A percentile compares a stretch with the other conserved stretches of the same genome.
These are phyloP conservation scores for Gnetum montanum DNA, from an alignment of 75 land plant species.

Conservation along the genomic window DNA sequence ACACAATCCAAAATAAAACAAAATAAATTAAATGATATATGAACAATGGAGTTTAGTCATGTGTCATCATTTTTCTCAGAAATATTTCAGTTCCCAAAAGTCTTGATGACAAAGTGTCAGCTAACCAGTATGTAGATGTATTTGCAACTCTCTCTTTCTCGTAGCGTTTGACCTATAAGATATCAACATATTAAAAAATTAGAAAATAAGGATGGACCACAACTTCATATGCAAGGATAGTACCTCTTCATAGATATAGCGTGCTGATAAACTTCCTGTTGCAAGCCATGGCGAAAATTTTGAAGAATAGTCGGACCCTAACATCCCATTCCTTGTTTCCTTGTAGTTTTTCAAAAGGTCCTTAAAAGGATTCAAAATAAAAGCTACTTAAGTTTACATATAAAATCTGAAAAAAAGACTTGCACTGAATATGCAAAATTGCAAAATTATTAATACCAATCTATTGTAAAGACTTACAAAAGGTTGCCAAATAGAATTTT, in stretches of 20 bases:
- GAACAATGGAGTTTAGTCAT: too few species aligned
- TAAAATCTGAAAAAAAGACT: not conserved
- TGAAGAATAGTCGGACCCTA: conserved; percentile 94
- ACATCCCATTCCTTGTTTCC: conserved; percentile 98
- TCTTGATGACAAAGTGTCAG: not conserved
- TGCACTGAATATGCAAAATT: too few species aligned
- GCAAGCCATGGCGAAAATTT: conserved; percentile 99
- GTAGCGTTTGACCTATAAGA: conserved; percentile 73
- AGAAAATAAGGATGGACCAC: not conserved
- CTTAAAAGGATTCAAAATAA: conserved; percentile 34
- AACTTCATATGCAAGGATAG: not conserved
- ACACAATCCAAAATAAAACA: too few species aligned
- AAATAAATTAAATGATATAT: too few species aligned
- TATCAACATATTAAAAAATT: not conserved
- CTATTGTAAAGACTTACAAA: too few species aligned
- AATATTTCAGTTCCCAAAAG: too few species aligned
- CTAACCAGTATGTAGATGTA: conserved; percentile 92
- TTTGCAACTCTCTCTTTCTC: conserved; percentile 79
- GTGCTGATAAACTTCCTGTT: conserved; percentile 73
- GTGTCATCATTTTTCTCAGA: too few species aligned
- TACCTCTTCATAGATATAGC: conserved; percentile 88
- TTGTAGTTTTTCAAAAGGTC: conserved; percentile 64
- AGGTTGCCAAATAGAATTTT: too few species aligned
- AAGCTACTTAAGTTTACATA: not conserved
- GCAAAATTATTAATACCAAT: too few species aligned